Evolutionary conservation across 352 stramenopile genomes (phyloP).

Genomic region (Globisporangium uncinulatum): DNA sequence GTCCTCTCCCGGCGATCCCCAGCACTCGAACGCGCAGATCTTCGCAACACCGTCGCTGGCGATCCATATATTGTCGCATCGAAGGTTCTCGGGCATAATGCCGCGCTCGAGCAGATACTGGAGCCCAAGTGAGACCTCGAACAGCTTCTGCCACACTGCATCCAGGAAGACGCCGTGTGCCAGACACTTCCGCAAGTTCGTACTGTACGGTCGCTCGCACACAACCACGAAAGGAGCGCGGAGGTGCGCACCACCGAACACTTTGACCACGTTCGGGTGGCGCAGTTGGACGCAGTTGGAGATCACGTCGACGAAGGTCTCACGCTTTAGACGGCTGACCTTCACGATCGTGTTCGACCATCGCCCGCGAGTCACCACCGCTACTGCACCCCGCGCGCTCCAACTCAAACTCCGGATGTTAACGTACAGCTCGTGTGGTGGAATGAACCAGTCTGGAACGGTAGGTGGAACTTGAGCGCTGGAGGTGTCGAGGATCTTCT

Average conservation of each 20-base stretch:
- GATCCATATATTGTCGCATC: slow-evolving; percentile 1
- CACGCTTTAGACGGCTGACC: background rate
- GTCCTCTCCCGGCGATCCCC: background rate
- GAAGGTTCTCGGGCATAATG: background rate
- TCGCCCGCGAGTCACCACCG: slow-evolving; percentile 15
- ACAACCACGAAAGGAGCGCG: background rate
- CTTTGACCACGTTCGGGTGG: slow-evolving; percentile 15
- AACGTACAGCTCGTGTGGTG: slow-evolving; percentile 85
- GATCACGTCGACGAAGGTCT: background rate
- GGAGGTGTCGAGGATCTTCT: background rate
- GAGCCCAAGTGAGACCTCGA: slow-evolving; percentile 20
- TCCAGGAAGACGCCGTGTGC: background rate
- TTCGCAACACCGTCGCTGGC: slow-evolving; percentile 1
- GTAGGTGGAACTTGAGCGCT: no score
- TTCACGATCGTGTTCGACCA: slow-evolving; percentile 27
- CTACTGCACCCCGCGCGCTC: background rate
- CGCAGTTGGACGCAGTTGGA: slow-evolving; percentile 25
- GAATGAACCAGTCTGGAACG: slow-evolving; percentile 41
- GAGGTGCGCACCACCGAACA: slow-evolving; percentile 17
- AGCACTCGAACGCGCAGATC: background rate
- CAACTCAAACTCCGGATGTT: slow-evolving; percentile 14
- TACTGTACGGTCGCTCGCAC: background rate
- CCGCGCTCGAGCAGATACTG: slow-evolving; percentile 17
- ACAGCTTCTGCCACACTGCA: slow-evolving; percentile 3
- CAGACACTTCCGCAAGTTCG: slow-evolving; percentile 1